Evolutionary conservation across 805 yeast species (phyloP).

Genomic region (Kuraishia piskuri): DNA sequence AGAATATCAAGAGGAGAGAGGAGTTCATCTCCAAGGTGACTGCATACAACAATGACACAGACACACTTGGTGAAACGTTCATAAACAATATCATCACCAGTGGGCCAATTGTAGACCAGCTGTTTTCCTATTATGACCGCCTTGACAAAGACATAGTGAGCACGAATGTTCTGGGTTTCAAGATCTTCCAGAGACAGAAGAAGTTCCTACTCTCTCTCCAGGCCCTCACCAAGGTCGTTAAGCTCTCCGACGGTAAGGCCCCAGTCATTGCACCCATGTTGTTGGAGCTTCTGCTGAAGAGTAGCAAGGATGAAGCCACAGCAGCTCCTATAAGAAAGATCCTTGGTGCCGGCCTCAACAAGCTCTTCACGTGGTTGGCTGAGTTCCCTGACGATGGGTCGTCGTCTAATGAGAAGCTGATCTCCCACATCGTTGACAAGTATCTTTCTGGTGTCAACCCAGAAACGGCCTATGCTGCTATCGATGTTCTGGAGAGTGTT

Average conservation of each 20-base stretch:
- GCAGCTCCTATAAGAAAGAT: slow-evolving; percentile 17
- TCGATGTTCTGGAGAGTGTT: neutral
- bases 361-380: slow-evolving; percentile 10
- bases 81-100: slow-evolving; percentile 20
- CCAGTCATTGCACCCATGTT: slow-evolving; percentile 14
- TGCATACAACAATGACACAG: slow-evolving; percentile 40
- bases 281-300: slow-evolving; percentile 7
- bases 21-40: slow-evolving; percentile 35
- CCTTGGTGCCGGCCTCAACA: slow-evolving; percentile 13
- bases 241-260: slow-evolving; percentile 9
- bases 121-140: slow-evolving; percentile 26
- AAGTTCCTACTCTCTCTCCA: slow-evolving; percentile 38
- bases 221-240: slow-evolving; percentile 26
- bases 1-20: slow-evolving; percentile 44
- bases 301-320: slow-evolving; percentile 6
- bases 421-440: slow-evolving; percentile 6
- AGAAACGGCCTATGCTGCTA: slow-evolving; percentile 11
- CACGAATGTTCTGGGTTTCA: slow-evolving; percentile 32
- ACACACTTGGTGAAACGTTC: slow-evolving; percentile 46
- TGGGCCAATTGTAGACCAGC: slow-evolving; percentile 32
- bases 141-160: slow-evolving; percentile 32
- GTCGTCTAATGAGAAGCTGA: slow-evolving; percentile 3
- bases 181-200: slow-evolving; percentile 27
- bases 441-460: slow-evolving; percentile 9
- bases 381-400: slow-evolving; percentile 5